These are phyloP conservation scores for Evernia prunastri DNA, from an alignment of 495 filamentous ascomycete species.

Conservation along the genomic window DNA sequence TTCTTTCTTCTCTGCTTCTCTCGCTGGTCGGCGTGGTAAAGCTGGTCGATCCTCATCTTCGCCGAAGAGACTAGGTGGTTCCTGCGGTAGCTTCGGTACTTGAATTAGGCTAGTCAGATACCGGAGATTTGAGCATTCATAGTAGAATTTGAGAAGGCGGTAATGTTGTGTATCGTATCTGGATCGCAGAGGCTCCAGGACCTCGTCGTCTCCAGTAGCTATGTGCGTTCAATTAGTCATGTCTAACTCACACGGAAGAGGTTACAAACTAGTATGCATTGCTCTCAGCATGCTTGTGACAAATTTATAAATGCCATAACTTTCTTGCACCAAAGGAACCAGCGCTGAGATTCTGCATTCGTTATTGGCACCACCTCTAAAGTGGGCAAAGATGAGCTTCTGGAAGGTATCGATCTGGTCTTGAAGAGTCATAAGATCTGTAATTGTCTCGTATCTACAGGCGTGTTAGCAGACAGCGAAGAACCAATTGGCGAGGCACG, in stretches of 20 bases:
- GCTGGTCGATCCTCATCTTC: conserved; percentile 76
- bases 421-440: conserved; percentile 91
- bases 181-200: conserved; percentile 78
- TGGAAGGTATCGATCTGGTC: conserved; percentile 98
- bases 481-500: background rate
- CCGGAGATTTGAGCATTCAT: conserved; percentile 94
- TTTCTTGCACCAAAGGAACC: conserved; percentile 91
- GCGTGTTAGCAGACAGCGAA: conserved; percentile 23
- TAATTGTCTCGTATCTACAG: conserved; percentile 83
- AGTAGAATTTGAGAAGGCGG: conserved; percentile 94
- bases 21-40: conserved; percentile 70
- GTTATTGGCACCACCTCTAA: conserved; percentile 83
- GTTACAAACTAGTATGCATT: conserved; percentile 82
- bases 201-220: conserved; percentile 92
- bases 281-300: conserved; percentile 90
- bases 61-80: conserved; percentile 79
- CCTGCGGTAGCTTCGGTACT: conserved; percentile 89
- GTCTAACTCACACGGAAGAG: background rate
- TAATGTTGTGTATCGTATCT: conserved; percentile 94
- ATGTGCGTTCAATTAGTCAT: conserved; percentile 17
- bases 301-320: conserved; percentile 97
- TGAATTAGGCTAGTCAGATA: conserved; percentile 95
- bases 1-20: conserved; percentile 53
- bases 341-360: conserved; percentile 93
- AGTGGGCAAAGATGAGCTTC: conserved; percentile 95